Conservation (phyloP, 495 filamentous ascomycete species). For the Cercophora newfieldiana region DNA sequence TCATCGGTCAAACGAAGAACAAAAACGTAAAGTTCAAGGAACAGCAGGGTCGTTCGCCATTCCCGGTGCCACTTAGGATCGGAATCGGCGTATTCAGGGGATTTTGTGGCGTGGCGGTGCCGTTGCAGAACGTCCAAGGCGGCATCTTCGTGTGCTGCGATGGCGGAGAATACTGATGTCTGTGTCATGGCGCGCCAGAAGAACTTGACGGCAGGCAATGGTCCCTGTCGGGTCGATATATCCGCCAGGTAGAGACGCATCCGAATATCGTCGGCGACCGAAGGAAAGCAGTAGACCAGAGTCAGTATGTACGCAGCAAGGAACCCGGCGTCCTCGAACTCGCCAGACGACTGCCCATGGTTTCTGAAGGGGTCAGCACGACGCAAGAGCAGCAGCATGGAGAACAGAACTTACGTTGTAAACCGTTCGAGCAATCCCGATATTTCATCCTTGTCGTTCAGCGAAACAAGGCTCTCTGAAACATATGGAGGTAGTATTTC, state of each 20-base stretch:
- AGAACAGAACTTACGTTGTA: conserved; percentile 33
- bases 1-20: conserved; percentile 91
- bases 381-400: conserved; percentile 18
- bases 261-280: conserved; percentile 81
- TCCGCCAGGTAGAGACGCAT: conserved; percentile 93
- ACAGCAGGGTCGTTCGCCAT: conserved; percentile 87
- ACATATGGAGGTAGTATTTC: conserved; percentile 35
- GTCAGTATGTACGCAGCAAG: conserved; percentile 87
- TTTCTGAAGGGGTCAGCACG: conserved; percentile 30
- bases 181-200: conserved; percentile 79
- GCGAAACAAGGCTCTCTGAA: conserved; percentile 32
- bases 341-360: conserved; percentile 25
- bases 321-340: conserved; percentile 63
- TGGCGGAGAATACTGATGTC: conserved; percentile 65
- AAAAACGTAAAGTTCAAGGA: conserved; percentile 92
- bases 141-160: conserved; percentile 44
- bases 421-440: conserved; percentile 40
- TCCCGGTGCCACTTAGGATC: conserved; percentile 57
- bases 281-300: conserved; percentile 81
- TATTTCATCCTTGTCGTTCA: conserved; percentile 44
- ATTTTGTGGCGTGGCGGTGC: conserved; percentile 23
- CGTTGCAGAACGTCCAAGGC: conserved; percentile 29
- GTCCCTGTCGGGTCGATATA: conserved; percentile 50
- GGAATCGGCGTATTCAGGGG: conserved; percentile 20
- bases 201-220: conserved; percentile 75